Conservation (phyloP, 2,329 filamentous ascomycete genomes). For the Trichoderma sp. region DNA sequence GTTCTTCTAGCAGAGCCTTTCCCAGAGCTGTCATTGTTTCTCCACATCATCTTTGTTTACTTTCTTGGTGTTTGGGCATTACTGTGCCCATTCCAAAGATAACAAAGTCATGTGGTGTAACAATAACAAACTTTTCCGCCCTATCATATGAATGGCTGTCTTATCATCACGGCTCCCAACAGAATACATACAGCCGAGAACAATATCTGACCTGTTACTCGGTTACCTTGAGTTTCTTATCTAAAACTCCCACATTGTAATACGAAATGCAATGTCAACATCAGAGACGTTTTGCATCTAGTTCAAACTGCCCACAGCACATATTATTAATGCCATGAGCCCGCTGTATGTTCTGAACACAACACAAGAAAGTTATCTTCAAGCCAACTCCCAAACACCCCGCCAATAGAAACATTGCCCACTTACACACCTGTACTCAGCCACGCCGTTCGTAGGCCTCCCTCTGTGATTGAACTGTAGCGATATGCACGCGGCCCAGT, state of each 20-base stretch:
- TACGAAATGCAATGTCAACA: neutral
- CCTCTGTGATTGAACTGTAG: neutral
- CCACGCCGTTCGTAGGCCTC: constrained; percentile 4
- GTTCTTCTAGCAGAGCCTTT: neutral
- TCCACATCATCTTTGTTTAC: neutral
- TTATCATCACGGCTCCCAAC: neutral
- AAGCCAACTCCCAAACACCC: neutral
- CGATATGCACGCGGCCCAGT: neutral
- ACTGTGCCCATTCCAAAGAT: neutral
- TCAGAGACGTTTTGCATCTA: neutral
- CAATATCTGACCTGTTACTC: neutral
- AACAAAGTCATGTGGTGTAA: neutral
- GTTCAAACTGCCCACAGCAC: neutral
- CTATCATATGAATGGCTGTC: neutral
- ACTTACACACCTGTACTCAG: too few relatives aligned
- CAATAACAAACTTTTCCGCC: neutral
- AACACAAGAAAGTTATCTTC: neutral
- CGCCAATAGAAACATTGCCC: neutral
- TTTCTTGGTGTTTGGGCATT: neutral
- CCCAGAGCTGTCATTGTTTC: neutral
- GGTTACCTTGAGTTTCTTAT: neutral
- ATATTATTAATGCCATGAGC: neutral
- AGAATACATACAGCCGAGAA: neutral
- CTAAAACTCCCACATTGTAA: neutral
- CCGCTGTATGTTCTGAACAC: neutral